Evolutionary conservation across 176 grass and related monocot species (phyloP), one percentile per base, ranked within the genome.

Genomic region (Thinopyrum elongatum): DNA sequence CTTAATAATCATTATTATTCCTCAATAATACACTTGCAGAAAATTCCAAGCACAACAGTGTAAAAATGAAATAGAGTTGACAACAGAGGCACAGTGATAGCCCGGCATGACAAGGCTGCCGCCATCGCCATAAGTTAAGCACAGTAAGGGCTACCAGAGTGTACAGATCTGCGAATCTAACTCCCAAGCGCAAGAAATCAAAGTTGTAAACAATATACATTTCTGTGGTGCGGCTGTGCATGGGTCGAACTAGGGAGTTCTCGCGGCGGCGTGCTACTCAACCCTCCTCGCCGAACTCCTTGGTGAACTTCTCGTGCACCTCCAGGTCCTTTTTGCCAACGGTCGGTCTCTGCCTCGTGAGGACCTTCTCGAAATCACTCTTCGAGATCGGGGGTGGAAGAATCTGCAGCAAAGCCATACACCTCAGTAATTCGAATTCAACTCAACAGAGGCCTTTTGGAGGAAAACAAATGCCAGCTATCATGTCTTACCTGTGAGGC

Each of bases 261-360:
- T 23, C 66, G 6, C 33, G 0, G 21, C 70, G 13, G 68, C 22
- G 5, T 25, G 4, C 23, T 23, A 19, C 67, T 98, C 85, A 98
- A 5, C 95, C 95, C 88, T 98, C 95, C 84, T 98, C 93, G 1
- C 95, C 95, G 2, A 98, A 98, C 91, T 98, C 95, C 77, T 90
- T 92, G 0, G 95, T 98, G 90, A 98, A 98, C 86, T 86, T 95
- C 88, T 98, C 95, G 0, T 98, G 95, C 83, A 98, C 89, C 81
- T 98, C 95, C 3, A 98, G 86, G 47, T 98, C 95, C 69, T 95
- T 88, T 83, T 95, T 95, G 91, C 95, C 92, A 6, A 98, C 95
- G 2, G 95, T 98, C 0, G 95, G 95, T 33, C 91, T 91, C 89
- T 98, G 95, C 80, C 93, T 84, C 6, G 90, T 82, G 0, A 98